Base-by-base conservation (phyloP, 805 yeast species). In the Isabelozyma gotoi region DNA sequence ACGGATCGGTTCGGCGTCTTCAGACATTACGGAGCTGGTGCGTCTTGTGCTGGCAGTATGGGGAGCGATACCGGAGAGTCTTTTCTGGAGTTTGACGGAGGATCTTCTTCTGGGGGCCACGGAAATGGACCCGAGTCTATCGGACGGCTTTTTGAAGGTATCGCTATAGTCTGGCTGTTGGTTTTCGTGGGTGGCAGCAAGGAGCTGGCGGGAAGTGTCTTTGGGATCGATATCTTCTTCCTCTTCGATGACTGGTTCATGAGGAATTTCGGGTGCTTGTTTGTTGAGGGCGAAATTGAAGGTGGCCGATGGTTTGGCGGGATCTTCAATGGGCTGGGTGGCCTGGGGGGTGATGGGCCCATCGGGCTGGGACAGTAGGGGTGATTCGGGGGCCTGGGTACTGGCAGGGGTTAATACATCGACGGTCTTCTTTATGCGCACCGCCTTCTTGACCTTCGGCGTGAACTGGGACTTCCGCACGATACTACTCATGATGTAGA, bases 381-480 rank as follows among this genome's bases (percentile, higher is more conserved):
- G 29, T 4, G 29, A 10, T 24, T 24, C 29, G 8, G 29, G 29
- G 12, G 17, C 15, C 38, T 24, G 34, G 2, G 34, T 36, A 12
- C 10, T 10, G 8, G 35, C 34, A 24, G 27, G 32, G 12, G 29
- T 24, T n/a, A 24, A 24, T 24, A 24, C 29, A 24, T 16, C 24
- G 20, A 15, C 18, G 16, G 42, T 20, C 18, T 49, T 52, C 38
- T 54, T 58, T 45, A 59, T 54, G 14, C 55, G 46, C 7, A 50
- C 47, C 33, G 61, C 52, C 50, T 59, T 61, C 51, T 58, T 62
- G 32, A 67, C 49, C 48, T 82, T 83, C 2, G 90, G 90, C n/a
- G 76, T 71, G 62, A 85, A 85, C 43, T 85, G 79, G 10, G 82
- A 77, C 57, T 63, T 64, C 63, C 70, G 71, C 39, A 73, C 71